These are phyloP conservation scores for Rutidosis leptorrhynchoides DNA, from an alignment of 129 eudicot species.

Conservation along the genomic window DNA sequence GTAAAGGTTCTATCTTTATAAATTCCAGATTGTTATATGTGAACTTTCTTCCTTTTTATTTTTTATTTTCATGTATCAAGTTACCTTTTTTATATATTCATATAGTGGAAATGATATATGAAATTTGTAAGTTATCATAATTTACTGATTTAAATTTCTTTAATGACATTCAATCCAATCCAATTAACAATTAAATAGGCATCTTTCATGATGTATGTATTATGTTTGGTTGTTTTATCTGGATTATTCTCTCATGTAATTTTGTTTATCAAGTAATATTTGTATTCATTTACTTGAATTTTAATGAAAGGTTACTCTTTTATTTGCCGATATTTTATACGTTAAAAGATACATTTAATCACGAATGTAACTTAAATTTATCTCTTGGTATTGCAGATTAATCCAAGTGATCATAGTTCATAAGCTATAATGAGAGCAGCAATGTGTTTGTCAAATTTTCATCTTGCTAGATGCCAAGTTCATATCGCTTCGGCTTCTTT, in stretches of 20 bases:
- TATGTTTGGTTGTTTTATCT: not conserved
- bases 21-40: not conserved
- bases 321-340: not conserved
- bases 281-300: not conserved
- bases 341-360: not conserved
- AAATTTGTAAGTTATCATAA: not conserved
- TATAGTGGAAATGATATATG: not conserved
- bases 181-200: not conserved
- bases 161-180: not conserved
- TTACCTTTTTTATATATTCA: not conserved
- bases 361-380: not conserved
- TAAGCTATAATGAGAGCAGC: conserved; percentile 57
- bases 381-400: conserved; percentile 35
- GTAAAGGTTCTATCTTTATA: conserved; percentile 8
- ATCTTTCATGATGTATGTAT: not conserved
- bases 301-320: not conserved
- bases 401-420: conserved; percentile 27
- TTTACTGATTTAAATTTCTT: not conserved
- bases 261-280: not conserved
- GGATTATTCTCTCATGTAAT: not conserved
- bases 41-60: not conserved
- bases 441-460: conserved; percentile 72
- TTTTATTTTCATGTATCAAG: not conserved
- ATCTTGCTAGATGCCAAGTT: conserved; percentile 55
- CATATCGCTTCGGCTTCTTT: conserved; percentile 53